A percentile compares a stretch with the other conserved stretches of the same genome.
Evolutionary conservation across 306 rosid species (phyloP).

Genomic region (Inga leiocalycina): DNA sequence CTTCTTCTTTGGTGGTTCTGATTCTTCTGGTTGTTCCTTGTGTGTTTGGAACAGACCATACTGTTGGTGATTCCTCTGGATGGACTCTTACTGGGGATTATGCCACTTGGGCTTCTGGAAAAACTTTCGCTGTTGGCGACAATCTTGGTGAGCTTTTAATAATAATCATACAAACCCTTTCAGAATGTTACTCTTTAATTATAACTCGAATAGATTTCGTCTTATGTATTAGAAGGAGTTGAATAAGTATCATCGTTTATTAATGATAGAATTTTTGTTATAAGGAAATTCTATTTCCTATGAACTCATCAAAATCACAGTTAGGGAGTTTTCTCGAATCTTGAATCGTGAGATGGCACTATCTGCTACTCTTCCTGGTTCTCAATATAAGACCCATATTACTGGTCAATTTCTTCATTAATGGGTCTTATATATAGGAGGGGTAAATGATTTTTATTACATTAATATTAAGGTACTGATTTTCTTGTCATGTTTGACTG

Average conservation of each 20-base stretch:
- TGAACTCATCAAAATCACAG: neutral
- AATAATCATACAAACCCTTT: neutral
- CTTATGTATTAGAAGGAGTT: neutral
- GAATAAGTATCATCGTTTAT: neutral
- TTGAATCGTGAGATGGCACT: neutral
- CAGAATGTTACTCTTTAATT: neutral
- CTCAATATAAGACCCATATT: no score
- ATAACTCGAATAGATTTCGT: neutral
- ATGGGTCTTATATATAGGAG: no score
- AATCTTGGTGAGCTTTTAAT: slow-evolving; percentile 44
- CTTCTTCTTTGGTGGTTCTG: slow-evolving; percentile 49
- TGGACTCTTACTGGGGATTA: slow-evolving; percentile 42
- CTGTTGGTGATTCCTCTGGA: slow-evolving; percentile 52
- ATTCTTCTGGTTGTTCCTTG: slow-evolving; percentile 45
- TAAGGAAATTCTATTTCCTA: no score
- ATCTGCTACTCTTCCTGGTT: no score
- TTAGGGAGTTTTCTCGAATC: no score
- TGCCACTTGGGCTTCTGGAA: slow-evolving; percentile 45
- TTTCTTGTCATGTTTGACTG: neutral
- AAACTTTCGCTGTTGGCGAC: slow-evolving; percentile 66
- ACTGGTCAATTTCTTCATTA: no score
- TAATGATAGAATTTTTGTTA: neutral
- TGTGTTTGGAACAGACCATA: slow-evolving; percentile 48
- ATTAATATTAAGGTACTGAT: no score
- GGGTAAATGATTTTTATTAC: no score